A percentile compares a stretch with the other conserved stretches of the same genome.
Evolutionary conservation across 257 asterid species (phyloP).

Genomic region (Nicotiana noctiflora): DNA sequence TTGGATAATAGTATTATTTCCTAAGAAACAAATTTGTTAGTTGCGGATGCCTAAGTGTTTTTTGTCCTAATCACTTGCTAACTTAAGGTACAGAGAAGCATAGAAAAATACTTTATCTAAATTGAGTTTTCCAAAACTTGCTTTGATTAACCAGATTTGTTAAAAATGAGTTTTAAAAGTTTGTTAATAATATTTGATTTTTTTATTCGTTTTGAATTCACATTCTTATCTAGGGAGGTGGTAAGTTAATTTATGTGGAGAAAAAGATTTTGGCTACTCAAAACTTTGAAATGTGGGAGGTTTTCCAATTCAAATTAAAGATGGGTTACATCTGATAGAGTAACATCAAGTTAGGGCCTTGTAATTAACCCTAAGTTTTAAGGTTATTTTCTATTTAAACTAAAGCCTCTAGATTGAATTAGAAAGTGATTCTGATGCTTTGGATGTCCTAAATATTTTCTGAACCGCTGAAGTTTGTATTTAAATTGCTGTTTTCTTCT

Average conservation of each 20-base stretch:
- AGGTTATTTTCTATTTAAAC: background rate
- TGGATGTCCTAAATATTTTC: slow-evolving; percentile 10
- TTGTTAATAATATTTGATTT: background rate
- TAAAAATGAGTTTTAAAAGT: background rate
- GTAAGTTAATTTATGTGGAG: background rate
- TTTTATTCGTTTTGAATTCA: background rate
- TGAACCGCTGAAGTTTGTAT: slow-evolving; percentile 1
- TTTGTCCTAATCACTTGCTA: background rate
- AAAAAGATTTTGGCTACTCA: background rate
- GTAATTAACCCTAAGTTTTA: background rate
- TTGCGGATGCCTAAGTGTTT: background rate
- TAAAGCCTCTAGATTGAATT: background rate
- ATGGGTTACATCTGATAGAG: background rate
- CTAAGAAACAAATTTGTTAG: background rate
- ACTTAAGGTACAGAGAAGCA: background rate
- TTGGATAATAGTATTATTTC: background rate
- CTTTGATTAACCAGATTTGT: background rate
- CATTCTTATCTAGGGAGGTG: background rate
- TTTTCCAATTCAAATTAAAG: background rate
- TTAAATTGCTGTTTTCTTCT: slow-evolving; percentile 24
- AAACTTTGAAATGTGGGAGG: background rate
- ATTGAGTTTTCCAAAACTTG: background rate
- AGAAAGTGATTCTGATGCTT: slow-evolving; percentile 2
- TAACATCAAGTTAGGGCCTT: background rate
- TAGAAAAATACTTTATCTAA: background rate